Percentiles rank a stretch among this genome's conserved stretches.
These are phyloP conservation scores for Barbarea vulgaris DNA, from an alignment of 345 rosid species.

Conservation along the genomic window DNA sequence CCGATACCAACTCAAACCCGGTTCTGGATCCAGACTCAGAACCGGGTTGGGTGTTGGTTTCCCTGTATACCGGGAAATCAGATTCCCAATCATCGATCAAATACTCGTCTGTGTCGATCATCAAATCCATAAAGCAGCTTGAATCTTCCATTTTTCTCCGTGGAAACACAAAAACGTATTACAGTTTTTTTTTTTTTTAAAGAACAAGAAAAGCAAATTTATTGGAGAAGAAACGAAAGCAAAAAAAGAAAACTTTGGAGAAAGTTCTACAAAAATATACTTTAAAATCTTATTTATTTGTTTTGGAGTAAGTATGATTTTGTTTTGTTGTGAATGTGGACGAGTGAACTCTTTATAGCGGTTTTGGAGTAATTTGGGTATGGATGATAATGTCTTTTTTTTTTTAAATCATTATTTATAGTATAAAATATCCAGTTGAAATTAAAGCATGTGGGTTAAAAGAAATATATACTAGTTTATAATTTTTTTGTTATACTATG, in stretches of 20 bases:
- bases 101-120: slow-evolving; percentile 39
- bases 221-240: slow-evolving; percentile 7
- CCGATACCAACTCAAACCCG: neutral
- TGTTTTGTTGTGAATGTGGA: slow-evolving; percentile 17
- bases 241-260: neutral
- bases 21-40: slow-evolving; percentile 1
- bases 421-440: neutral
- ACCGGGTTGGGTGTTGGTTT: neutral
- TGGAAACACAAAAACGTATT: neutral
- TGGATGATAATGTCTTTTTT: neutral
- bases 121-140: slow-evolving; percentile 32
- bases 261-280: neutral
- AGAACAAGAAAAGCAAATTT: neutral
- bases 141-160: slow-evolving; percentile 39
- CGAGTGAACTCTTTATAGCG: slow-evolving; percentile 33
- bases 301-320: slow-evolving; percentile 7
- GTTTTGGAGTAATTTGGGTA: neutral
- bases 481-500: neutral
- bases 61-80: neutral
- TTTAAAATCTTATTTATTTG: neutral
- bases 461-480: neutral
- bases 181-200: neutral
- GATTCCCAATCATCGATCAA: slow-evolving; percentile 37
- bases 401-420: neutral
- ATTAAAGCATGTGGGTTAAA: slow-evolving; percentile 9